Percentiles rank a stretch among this genome's conserved stretches.
Conservation (phyloP, 148 eudicot genomes). For the Rhododendron henanense region DNA sequence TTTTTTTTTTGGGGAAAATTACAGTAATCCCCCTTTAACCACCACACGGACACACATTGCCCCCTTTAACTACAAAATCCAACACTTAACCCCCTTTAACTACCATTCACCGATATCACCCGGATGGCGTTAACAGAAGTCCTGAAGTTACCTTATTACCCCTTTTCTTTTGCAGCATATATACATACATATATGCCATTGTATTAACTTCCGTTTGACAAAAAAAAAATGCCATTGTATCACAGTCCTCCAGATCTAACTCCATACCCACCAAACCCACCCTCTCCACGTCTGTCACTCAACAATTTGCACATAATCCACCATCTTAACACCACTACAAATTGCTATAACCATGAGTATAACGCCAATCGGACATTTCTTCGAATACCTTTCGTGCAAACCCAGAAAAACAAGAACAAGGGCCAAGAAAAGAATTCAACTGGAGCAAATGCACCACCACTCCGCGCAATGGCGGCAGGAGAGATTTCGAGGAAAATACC, state of each 20-base stretch:
- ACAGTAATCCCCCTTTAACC: too few relatives aligned
- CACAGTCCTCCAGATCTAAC: not conserved
- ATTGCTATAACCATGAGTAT: not conserved
- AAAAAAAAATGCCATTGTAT: too few relatives aligned
- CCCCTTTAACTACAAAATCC: too few relatives aligned
- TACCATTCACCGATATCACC: too few relatives aligned
- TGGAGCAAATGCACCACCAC: constrained; percentile 62
- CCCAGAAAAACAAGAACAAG: constrained; percentile 35
- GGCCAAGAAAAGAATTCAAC: constrained; percentile 19
- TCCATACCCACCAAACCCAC: not conserved
- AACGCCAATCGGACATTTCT: not conserved
- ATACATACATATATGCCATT: too few relatives aligned
- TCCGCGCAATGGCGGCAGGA: not conserved
- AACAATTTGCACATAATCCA: not conserved
- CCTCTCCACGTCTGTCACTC: not conserved
- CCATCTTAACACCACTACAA: not conserved
- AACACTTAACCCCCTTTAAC: too few relatives aligned
- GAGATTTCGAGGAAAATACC: constrained; percentile 17
- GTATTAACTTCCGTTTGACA: too few relatives aligned
- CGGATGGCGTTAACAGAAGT: too few relatives aligned
- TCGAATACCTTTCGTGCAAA: constrained; percentile 45
- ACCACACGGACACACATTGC: too few relatives aligned
- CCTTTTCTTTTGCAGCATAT: too few relatives aligned
- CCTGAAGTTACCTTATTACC: too few relatives aligned
- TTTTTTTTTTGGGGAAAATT: too few relatives aligned